Evolutionary conservation across 2,329 filamentous ascomycete species (phyloP).

Genomic region (Aspergillus pseudoglaucus): DNA sequence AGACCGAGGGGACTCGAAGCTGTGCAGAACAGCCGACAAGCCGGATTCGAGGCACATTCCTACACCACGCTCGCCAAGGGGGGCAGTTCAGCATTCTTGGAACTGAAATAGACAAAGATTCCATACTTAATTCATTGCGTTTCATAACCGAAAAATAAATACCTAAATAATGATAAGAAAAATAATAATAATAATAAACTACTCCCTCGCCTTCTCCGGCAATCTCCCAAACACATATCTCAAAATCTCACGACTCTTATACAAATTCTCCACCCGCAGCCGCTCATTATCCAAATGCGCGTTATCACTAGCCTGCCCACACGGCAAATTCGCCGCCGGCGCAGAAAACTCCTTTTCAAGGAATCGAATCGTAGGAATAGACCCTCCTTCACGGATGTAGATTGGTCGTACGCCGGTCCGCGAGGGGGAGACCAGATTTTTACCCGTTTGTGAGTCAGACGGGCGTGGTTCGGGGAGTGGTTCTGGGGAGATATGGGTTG

Average conservation of each 20-base stretch:
- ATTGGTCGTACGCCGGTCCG: constrained; percentile 49
- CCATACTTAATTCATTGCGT: background rate
- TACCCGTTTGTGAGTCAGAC: too few species aligned
- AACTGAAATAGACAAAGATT: too few species aligned
- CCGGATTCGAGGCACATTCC: background rate
- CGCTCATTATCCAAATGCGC: constrained; percentile 95
- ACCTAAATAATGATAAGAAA: background rate
- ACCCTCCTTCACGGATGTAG: constrained; percentile 92
- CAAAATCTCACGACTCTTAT: constrained; percentile 90
- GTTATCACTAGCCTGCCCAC: constrained; percentile 87
- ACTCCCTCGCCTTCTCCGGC: constrained; percentile 25
- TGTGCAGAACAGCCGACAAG: background rate
- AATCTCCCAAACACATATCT: constrained; percentile 72
- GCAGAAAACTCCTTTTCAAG: constrained; percentile 89
- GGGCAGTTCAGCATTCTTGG: too few species aligned
- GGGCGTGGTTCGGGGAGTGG: too few species aligned
- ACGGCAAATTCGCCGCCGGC: constrained; percentile 85
- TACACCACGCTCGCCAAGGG: background rate
- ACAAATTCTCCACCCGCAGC: constrained; percentile 77
- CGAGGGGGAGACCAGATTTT: background rate
- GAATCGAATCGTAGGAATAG: constrained; percentile 89
- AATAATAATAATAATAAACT: background rate
- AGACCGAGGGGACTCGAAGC: background rate
- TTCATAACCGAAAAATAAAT: background rate
- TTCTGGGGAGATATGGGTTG: too few species aligned